These are phyloP conservation scores for Trematosphaeria pertusa DNA, from an alignment of 2,329 filamentous ascomycete genomes.

Conservation along the genomic window DNA sequence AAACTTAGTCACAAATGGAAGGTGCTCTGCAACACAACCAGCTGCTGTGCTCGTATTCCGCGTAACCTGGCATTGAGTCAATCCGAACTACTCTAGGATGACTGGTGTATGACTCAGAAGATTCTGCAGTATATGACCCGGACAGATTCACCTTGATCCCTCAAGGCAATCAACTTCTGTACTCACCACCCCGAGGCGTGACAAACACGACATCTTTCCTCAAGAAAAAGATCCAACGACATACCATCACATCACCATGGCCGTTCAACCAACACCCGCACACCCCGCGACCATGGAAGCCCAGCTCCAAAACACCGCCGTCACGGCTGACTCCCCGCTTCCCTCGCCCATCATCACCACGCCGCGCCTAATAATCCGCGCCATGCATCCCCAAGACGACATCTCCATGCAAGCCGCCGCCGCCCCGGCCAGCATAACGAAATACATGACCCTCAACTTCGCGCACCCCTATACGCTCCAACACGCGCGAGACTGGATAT, in stretches of 20 bases:
- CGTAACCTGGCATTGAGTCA: no score
- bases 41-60: background rate
- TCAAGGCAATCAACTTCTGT: no score
- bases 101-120: no score
- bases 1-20: background rate
- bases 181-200: no score
- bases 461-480: constrained; percentile 48
- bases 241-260: constrained; percentile 21
- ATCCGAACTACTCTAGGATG: no score
- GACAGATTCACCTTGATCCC: no score
- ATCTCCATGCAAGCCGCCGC: constrained; percentile 28
- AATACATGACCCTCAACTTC: constrained; percentile 49
- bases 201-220: no score
- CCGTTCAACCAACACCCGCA: constrained; percentile 20
- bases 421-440: constrained; percentile 41
- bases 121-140: no score
- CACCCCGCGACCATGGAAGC: constrained; percentile 20
- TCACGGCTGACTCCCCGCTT: constrained; percentile 18
- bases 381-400: constrained; percentile 42
- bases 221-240: background rate
- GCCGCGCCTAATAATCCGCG: constrained; percentile 35
- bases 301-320: constrained; percentile 6
- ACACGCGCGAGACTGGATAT: constrained; percentile 45
- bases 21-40: background rate
- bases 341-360: constrained; percentile 40